Evolutionary conservation across 805 yeast species (phyloP).

Genomic region (Candida adriatica): DNA sequence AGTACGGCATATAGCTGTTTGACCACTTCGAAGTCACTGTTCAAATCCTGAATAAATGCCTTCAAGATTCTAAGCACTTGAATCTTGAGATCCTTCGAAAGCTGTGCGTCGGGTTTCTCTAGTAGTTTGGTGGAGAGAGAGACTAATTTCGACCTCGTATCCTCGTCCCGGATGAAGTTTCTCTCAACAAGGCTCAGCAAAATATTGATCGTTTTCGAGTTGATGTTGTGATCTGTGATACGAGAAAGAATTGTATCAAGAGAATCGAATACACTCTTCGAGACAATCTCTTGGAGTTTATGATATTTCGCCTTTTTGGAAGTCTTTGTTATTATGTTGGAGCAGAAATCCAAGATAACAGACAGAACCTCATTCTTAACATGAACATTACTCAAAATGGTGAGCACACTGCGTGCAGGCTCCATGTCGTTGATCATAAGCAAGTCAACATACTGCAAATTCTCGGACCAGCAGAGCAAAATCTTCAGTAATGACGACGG

Average conservation of each 20-base stretch:
- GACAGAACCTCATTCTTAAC: slow-evolving; percentile 63
- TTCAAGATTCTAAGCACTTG: slow-evolving; percentile 53
- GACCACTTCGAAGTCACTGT: slow-evolving; percentile 47
- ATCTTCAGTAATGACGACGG: slow-evolving; percentile 71
- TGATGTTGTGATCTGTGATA: slow-evolving; percentile 34
- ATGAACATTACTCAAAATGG: slow-evolving; percentile 42
- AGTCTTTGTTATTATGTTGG: slow-evolving; percentile 37
- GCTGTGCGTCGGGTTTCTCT: slow-evolving; percentile 46
- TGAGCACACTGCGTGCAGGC: slow-evolving; percentile 49
- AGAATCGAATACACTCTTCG: slow-evolving; percentile 45
- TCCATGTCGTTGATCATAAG: slow-evolving; percentile 49
- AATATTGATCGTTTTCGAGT: slow-evolving; percentile 44
- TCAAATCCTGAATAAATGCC: slow-evolving; percentile 44
- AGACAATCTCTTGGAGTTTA: slow-evolving; percentile 46
- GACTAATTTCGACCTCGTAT: slow-evolving; percentile 46
- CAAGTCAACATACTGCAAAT: slow-evolving; percentile 40
- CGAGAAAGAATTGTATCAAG: slow-evolving; percentile 43
- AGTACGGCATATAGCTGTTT: slow-evolving; percentile 40
- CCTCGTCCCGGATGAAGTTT: slow-evolving; percentile 48
- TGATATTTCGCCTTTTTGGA: slow-evolving; percentile 37
- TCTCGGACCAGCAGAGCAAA: slow-evolving; percentile 51
- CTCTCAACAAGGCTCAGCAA: slow-evolving; percentile 47
- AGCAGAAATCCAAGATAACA: slow-evolving; percentile 48
- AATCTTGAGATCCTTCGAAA: slow-evolving; percentile 46
- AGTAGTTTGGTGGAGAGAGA: slow-evolving; percentile 53